A percentile compares a stretch with the other conserved stretches of the same genome.
Conservation (phyloP, 2,329 filamentous ascomycete species). For the Xylaria sp. region DNA sequence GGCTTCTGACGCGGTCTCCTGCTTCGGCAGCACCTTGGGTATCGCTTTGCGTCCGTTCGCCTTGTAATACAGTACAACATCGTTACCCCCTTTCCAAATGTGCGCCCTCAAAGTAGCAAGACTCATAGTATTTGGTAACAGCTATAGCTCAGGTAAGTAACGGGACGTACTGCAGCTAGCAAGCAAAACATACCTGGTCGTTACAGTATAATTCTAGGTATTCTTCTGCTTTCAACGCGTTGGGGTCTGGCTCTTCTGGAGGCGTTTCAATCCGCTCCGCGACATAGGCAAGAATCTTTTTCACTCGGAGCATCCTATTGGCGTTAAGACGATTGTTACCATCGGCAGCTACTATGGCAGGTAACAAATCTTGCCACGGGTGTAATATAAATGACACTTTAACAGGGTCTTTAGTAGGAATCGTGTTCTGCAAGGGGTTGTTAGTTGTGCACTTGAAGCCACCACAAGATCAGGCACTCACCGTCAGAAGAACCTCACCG, state of each 20-base stretch:
- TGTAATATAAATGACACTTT: conserved; percentile 96
- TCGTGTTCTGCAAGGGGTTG: conserved; percentile 64
- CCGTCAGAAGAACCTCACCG: conserved; percentile 79
- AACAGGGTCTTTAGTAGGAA: conserved; percentile 86
- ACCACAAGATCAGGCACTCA: conserved; percentile 43
- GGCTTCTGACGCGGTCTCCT: conserved; percentile 29
- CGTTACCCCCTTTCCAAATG: conserved; percentile 93
- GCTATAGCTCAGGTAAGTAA: conserved; percentile 46
- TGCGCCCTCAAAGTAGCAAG: conserved; percentile 91
- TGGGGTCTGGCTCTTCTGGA: conserved; percentile 61
- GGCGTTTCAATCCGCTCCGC: conserved; percentile 87
- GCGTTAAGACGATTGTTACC: conserved; percentile 92
- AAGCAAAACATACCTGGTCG: conserved; percentile 69
- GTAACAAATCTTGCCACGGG: conserved; percentile 77
- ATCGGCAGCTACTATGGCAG: conserved; percentile 74
- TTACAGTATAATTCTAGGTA: conserved; percentile 96
- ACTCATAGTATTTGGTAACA: conserved; percentile 83
- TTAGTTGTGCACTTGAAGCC: not conserved
- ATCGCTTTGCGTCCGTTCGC: conserved; percentile 82
- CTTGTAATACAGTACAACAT: conserved; percentile 90
- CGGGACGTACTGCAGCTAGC: not conserved
- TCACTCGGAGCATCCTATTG: conserved; percentile 93
- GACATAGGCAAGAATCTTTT: conserved; percentile 92
- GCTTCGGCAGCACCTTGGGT: conserved; percentile 43
- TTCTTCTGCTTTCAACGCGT: conserved; percentile 79